Conservation (phyloP, 75 land plant genomes). For the Pinus albicaulis region DNA sequence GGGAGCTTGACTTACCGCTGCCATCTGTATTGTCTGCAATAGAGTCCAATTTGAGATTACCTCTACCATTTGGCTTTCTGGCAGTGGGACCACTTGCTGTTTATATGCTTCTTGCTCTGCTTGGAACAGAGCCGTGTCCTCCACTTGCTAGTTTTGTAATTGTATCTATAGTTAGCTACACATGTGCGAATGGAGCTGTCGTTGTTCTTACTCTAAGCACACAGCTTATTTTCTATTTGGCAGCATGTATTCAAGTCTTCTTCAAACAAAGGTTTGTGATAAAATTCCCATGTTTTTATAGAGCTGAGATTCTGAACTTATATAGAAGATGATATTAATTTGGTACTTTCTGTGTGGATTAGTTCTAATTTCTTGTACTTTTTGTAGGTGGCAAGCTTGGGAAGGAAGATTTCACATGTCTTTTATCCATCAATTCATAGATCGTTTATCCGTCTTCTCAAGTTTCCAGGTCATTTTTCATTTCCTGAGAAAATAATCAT, state of each 20-base stretch:
- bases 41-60: constrained; percentile 74
- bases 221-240: constrained; percentile 52
- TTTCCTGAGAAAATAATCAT: background rate
- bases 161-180: constrained; percentile 39
- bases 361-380: background rate
- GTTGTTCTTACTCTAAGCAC: constrained; percentile 53
- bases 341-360: background rate
- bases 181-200: constrained; percentile 73
- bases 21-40: constrained; percentile 79
- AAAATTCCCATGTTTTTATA: background rate
- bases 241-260: constrained; percentile 62
- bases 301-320: background rate
- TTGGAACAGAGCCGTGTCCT: constrained; percentile 45
- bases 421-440: constrained; percentile 26
- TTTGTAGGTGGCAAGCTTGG: constrained; percentile 67
- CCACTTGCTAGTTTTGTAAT: constrained; percentile 48
- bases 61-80: constrained; percentile 54
- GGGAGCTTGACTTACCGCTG: constrained; percentile 79
- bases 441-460: constrained; percentile 33
- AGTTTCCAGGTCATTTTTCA: constrained; percentile 42
- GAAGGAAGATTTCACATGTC: constrained; percentile 28
- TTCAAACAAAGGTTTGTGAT: constrained; percentile 25
- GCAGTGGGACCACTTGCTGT: constrained; percentile 55
- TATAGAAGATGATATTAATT: background rate
- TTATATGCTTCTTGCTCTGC: constrained; percentile 37